These are phyloP conservation scores for Cercospora citrullina DNA, from an alignment of 2,329 filamentous ascomycete species.

Conservation along the genomic window DNA sequence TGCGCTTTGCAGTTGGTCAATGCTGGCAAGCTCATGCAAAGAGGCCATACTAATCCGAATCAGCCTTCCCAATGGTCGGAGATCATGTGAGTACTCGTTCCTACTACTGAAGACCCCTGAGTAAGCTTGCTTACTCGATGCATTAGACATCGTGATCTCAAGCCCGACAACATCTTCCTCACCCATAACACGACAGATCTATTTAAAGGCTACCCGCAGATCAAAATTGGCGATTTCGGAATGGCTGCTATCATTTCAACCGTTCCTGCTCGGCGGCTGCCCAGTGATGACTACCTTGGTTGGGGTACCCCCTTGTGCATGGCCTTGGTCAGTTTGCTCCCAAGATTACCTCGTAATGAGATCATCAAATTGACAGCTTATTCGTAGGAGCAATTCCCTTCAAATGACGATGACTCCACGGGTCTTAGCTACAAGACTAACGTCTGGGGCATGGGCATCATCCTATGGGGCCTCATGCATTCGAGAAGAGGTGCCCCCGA, in stretches of 20 bases:
- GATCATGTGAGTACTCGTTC: constrained; percentile 60
- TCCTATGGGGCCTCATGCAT: constrained; percentile 12
- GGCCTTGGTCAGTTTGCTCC: background rate
- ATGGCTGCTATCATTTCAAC: background rate
- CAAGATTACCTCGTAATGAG: background rate
- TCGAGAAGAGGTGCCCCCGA: background rate
- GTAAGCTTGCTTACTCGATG: background rate
- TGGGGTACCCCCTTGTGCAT: background rate
- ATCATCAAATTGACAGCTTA: background rate
- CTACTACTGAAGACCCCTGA: background rate
- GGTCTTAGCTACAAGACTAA: constrained; percentile 6
- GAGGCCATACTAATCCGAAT: background rate
- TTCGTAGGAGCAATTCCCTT: constrained; percentile 1
- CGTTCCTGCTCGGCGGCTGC: background rate
- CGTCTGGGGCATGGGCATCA: constrained; percentile 18
- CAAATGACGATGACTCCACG: background rate
- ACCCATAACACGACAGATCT: constrained; percentile 48
- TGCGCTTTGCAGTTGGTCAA: constrained; percentile 5
- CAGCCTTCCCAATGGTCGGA: constrained; percentile 53
- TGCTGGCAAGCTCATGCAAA: constrained; percentile 13
- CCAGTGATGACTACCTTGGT: background rate
- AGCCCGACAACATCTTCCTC: constrained; percentile 97
- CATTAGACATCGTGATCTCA: constrained; percentile 75
- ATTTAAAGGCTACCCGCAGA: background rate
- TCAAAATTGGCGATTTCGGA: constrained; percentile 11